Evolutionary conservation across 306 rosid species (phyloP).

Genomic region (Prunus mume): DNA sequence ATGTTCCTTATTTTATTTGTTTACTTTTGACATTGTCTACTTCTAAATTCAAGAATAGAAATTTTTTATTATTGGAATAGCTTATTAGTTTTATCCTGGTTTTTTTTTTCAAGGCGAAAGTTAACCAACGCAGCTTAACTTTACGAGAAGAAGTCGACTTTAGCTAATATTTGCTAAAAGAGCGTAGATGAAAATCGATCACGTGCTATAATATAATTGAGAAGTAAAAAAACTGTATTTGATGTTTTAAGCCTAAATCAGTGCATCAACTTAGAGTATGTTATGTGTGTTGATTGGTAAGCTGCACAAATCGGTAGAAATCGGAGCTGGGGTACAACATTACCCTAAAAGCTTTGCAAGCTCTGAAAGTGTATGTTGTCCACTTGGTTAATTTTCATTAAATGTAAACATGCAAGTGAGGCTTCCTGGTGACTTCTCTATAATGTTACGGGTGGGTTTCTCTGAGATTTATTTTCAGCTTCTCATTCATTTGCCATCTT

Average conservation of each 20-base stretch:
- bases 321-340: neutral
- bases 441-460: neutral
- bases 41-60: neutral
- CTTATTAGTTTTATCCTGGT: neutral
- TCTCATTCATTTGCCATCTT: neutral
- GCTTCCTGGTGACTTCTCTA: neutral
- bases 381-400: neutral
- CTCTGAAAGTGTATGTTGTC: neutral
- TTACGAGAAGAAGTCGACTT: neutral
- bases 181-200: neutral
- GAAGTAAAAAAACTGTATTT: neutral
- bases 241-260: neutral
- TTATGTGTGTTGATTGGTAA: neutral
- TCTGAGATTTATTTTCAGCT: neutral
- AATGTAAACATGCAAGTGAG: neutral
- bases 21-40: neutral
- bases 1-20: neutral
- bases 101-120: neutral
- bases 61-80: neutral
- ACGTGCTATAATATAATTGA: neutral
- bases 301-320: neutral
- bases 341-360: neutral
- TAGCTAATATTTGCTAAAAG: neutral
- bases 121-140: neutral
- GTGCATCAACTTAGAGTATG: neutral